Percentiles rank a stretch among this genome's conserved stretches.
phyloP scores from a whole-genome alignment of 495 filamentous ascomycete genomes.

The Hyaloscypha variabilis region DNA sequence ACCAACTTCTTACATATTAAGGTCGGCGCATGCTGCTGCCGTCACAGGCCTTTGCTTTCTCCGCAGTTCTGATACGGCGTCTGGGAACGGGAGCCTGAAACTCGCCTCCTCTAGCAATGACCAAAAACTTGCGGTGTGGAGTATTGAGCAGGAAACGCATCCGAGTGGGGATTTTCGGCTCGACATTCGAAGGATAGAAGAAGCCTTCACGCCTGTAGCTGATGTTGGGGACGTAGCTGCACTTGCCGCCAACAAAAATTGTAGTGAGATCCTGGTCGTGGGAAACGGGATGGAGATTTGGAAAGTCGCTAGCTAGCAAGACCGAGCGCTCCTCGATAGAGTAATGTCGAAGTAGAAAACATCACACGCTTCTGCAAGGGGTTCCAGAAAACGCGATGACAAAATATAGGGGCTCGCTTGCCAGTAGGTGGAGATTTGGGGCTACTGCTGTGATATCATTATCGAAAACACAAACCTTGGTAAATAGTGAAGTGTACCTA shows the following conservation, averaged over 20 bases:
- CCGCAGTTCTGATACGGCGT: conserved; percentile 7
- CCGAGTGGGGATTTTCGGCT: background rate
- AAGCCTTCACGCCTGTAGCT: conserved; percentile 30
- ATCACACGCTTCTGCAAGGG: no score
- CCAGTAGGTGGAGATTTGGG: no score
- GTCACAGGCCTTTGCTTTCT: conserved; percentile 67
- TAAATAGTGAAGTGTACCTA: no score
- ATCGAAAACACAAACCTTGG: no score
- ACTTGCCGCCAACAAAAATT: conserved; percentile 5
- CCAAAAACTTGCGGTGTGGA: conserved; percentile 80
- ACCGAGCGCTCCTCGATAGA: no score
- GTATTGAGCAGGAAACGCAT: background rate
- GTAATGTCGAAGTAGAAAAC: no score
- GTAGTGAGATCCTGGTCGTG: conserved; percentile 39
- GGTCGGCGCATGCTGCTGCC: conserved; percentile 78
- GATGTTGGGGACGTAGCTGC: conserved; percentile 30
- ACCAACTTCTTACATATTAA: conserved; percentile 46
- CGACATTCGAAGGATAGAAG: conserved; percentile 18
- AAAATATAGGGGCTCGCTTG: no score
- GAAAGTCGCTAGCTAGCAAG: conserved; percentile 29
- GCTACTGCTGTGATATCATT: no score
- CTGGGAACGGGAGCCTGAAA: conserved; percentile 14
- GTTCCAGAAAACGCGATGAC: no score
- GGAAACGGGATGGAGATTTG: conserved; percentile 54
- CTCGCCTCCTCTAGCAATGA: conserved; percentile 75